Percentiles rank a stretch among this genome's conserved stretches.
Conservation (phyloP, 345 rosid genomes). For the Euphorbia lathyris region DNA sequence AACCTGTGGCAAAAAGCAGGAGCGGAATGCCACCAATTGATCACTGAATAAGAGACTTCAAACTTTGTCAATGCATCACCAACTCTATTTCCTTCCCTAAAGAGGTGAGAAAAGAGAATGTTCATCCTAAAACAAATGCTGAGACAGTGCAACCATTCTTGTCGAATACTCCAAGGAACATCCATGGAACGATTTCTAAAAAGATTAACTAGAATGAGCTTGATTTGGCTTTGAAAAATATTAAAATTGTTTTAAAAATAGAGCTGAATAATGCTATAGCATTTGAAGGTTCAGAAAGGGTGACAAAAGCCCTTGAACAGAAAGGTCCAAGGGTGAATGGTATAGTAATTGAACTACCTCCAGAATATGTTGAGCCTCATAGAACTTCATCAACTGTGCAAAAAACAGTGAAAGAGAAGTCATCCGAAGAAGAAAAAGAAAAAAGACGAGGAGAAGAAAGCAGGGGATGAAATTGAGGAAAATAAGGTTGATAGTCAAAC, state of each 20-base stretch:
- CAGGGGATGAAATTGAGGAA: constrained; percentile 29
- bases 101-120: too few relatives aligned
- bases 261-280: constrained; percentile 81
- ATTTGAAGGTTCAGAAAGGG: constrained; percentile 64
- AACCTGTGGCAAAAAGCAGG: too few relatives aligned
- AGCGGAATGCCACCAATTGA: too few relatives aligned
- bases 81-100: too few relatives aligned
- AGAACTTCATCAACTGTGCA: constrained; percentile 25
- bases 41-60: too few relatives aligned
- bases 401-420: constrained; percentile 40
- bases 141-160: too few relatives aligned
- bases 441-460: constrained; percentile 19
- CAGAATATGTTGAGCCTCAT: constrained; percentile 66
- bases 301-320: constrained; percentile 47
- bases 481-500: constrained; percentile 32
- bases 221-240: constrained; percentile 75
- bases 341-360: constrained; percentile 63
- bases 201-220: too few relatives aligned
- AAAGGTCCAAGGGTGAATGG: constrained; percentile 61
- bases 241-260: constrained; percentile 49
- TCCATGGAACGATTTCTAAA: too few relatives aligned
- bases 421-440: constrained; percentile 38
- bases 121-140: too few relatives aligned
- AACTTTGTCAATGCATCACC: too few relatives aligned
- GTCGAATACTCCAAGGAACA: too few relatives aligned